Conservation (phyloP, 2,329 filamentous ascomycete genomes). For the Paracorniculantispora psalliotae region DNA sequence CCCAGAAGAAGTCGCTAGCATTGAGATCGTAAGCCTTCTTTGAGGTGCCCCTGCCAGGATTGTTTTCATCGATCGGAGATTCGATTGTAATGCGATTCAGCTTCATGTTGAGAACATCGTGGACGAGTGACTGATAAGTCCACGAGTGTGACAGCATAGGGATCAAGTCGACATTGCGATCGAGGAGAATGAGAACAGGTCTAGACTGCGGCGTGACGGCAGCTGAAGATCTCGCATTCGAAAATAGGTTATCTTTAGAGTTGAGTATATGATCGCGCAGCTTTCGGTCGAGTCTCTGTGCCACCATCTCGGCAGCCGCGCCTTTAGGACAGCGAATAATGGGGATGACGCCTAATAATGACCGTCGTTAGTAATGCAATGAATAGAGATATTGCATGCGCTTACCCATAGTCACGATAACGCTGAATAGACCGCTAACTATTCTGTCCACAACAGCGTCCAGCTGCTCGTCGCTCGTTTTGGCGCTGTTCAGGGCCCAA, state of each 20-base stretch:
- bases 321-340: conserved; percentile 93
- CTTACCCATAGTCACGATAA: conserved; percentile 94
- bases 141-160: conserved; percentile 97
- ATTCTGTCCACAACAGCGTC: conserved; percentile 85
- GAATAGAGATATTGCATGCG: background rate
- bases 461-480: conserved; percentile 84
- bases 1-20: conserved; percentile 93
- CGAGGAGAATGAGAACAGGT: conserved; percentile 87
- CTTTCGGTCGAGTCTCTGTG: conserved; percentile 89
- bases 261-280: conserved; percentile 94
- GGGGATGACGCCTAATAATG: conserved; percentile 68
- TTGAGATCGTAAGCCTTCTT: conserved; percentile 90
- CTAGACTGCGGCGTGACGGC: conserved; percentile 65
- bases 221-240: conserved; percentile 55
- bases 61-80: conserved; percentile 70
- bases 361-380: background rate
- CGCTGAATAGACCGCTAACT: conserved; percentile 94
- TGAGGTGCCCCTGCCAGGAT: conserved; percentile 66
- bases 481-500: conserved; percentile 91
- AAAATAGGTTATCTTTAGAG: conserved; percentile 96
- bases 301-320: conserved; percentile 89
- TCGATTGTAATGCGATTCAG: conserved; percentile 94
- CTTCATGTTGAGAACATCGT: conserved; percentile 52
- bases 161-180: conserved; percentile 91
- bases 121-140: conserved; percentile 78